Percentiles rank a stretch among this genome's conserved stretches.
These are phyloP conservation scores for Chlorella variabilis DNA, from an alignment of 163 green algal genomes.

Conservation along the genomic window DNA sequence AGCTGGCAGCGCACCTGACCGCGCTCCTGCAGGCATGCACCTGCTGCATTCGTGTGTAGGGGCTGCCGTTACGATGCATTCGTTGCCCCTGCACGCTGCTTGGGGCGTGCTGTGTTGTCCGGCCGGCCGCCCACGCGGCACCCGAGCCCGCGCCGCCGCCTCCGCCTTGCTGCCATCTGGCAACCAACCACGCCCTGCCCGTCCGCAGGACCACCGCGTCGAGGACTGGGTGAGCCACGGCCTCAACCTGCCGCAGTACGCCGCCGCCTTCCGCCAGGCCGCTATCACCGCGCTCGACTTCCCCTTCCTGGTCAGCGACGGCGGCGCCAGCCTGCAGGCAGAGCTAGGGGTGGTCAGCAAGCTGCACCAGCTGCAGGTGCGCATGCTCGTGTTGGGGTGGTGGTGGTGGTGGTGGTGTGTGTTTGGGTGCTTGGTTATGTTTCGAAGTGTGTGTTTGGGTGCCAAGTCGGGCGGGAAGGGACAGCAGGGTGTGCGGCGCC, in stretches of 20 bases:
- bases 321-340: background rate
- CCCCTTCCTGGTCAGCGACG: slow-evolving; percentile 14
- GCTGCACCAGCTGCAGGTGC: slow-evolving; percentile 37
- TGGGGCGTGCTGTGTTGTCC: no score
- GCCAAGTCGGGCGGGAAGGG: no score
- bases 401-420: background rate
- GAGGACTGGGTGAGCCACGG: slow-evolving; percentile 28
- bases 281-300: slow-evolving; percentile 33
- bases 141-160: no score
- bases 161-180: no score
- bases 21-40: slow-evolving; percentile 21
- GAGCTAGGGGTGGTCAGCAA: slow-evolving; percentile 19
- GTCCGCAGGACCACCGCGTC: slow-evolving; percentile 22
- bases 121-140: no score
- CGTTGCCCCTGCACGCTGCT: no score
- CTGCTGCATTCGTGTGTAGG: no score
- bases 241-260: slow-evolving; percentile 24
- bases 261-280: slow-evolving; percentile 4
- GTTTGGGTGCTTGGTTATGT: background rate
- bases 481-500: no score
- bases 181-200: no score
- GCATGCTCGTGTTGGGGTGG: background rate
- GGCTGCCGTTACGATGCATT: no score
- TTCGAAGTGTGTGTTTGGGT: no score
- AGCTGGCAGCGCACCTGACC: slow-evolving; percentile 12